These are phyloP conservation scores for Colletotrichum sp. DNA, from an alignment of 2,329 filamentous ascomycete genomes.

Conservation along the genomic window DNA sequence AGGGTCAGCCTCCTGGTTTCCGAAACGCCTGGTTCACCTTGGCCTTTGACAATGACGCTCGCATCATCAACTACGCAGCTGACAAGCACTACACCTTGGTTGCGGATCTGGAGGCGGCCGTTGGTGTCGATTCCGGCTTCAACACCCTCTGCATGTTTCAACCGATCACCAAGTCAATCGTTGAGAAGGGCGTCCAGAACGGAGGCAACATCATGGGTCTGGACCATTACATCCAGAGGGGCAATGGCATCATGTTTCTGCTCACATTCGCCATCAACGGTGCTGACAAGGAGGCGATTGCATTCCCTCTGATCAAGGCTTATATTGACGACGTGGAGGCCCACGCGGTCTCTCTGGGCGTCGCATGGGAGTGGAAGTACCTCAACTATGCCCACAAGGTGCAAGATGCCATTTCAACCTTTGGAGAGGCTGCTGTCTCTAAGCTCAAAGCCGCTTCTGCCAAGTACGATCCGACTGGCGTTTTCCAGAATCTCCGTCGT, in stretches of 20 bases:
- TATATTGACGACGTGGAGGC: constrained; percentile 36
- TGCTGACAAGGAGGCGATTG: constrained; percentile 35
- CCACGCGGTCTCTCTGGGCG: constrained; percentile 27
- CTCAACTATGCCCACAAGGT: constrained; percentile 48
- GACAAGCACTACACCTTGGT: constrained; percentile 34
- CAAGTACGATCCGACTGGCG: constrained; percentile 42
- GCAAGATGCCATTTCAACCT: constrained; percentile 41
- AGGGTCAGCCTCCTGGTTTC: constrained; percentile 32
- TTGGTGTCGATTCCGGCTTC: constrained; percentile 26
- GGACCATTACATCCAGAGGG: constrained; percentile 30
- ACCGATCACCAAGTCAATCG: constrained; percentile 35
- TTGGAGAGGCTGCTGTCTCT: constrained; percentile 41
- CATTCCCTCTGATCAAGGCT: constrained; percentile 38
- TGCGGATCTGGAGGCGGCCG: constrained; percentile 28
- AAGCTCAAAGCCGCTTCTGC: constrained; percentile 33
- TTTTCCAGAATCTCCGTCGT: constrained; percentile 39
- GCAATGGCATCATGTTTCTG: constrained; percentile 37
- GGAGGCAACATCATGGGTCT: constrained; percentile 39
- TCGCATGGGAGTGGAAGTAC: constrained; percentile 38
- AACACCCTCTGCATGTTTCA: constrained; percentile 37
- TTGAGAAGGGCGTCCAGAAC: constrained; percentile 31
- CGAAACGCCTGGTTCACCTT: constrained; percentile 41
- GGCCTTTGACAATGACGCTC: constrained; percentile 39
- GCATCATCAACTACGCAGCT: constrained; percentile 36
- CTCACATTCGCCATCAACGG: constrained; percentile 33